These are phyloP conservation scores for Mucor saturninus DNA, from an alignment of 371 early-diverging fungal genomes.

Conservation along the genomic window DNA sequence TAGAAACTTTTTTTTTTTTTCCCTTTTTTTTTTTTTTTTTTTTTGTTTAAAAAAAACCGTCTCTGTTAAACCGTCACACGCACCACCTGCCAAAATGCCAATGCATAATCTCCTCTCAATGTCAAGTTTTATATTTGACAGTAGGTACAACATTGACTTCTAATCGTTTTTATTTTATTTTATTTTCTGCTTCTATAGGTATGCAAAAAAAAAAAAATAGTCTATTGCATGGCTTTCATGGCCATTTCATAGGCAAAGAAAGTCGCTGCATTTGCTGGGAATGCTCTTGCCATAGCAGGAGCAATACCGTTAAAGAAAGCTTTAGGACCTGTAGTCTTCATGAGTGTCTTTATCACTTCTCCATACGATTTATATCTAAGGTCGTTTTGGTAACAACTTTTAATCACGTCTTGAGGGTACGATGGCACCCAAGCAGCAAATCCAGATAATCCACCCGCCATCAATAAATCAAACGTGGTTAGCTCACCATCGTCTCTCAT, in stretches of 20 bases:
- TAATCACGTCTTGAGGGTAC: slow-evolving; percentile 90
- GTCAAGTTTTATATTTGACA: too few species aligned
- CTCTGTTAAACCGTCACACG: neutral
- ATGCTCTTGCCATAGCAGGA: slow-evolving; percentile 84
- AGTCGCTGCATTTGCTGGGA: slow-evolving; percentile 90
- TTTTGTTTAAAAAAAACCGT: slow-evolving; percentile 8
- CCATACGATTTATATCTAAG: slow-evolving; percentile 32
- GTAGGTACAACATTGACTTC: too few species aligned
- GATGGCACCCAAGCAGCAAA: slow-evolving; percentile 85
- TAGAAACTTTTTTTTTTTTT: slow-evolving; percentile 4
- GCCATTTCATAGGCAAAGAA: slow-evolving; percentile 82
- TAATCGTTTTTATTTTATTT: too few species aligned
- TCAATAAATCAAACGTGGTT: slow-evolving; percentile 63
- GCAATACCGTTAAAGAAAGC: slow-evolving; percentile 80
- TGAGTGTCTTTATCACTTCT: slow-evolving; percentile 49
- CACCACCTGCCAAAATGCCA: too few species aligned
- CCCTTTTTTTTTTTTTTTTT: neutral
- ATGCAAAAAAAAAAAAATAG: too few species aligned
- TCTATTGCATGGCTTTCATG: slow-evolving; percentile 52
- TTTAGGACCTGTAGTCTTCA: slow-evolving; percentile 42
- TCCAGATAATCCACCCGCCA: slow-evolving; percentile 86
- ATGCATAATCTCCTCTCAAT: too few species aligned
- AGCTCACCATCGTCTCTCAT: slow-evolving; percentile 52
- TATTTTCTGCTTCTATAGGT: too few species aligned
- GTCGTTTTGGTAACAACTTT: slow-evolving; percentile 77